Evolutionary conservation across 2,329 filamentous ascomycete genomes (phyloP).

Genomic region (Epichloe gansuensis): DNA sequence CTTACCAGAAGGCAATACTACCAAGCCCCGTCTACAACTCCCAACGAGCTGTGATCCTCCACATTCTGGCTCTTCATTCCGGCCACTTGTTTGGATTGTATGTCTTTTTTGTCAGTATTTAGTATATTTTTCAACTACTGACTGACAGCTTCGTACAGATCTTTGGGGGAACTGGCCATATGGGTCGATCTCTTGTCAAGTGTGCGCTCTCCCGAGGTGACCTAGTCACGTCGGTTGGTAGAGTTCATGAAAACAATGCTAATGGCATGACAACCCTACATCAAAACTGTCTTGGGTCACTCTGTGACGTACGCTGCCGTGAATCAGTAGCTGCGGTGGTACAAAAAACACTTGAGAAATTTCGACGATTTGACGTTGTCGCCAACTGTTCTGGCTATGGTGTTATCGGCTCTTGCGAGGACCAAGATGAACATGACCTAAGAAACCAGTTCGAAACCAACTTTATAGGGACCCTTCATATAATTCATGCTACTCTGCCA

Average conservation of each 20-base stretch:
- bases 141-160: conserved; percentile 38
- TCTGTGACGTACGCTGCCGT: conserved; percentile 80
- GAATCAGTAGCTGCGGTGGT: conserved; percentile 65
- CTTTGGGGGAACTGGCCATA: conserved; percentile 94
- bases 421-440: conserved; percentile 90
- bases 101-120: neutral
- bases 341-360: conserved; percentile 55
- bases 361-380: conserved; percentile 75
- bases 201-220: conserved; percentile 70
- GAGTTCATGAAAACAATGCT: conserved; percentile 61
- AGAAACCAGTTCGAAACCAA: conserved; percentile 97
- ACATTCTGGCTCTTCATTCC: conserved; percentile 51
- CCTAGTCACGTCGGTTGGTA: conserved; percentile 73
- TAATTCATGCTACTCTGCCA: conserved; percentile 76
- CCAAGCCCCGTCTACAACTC: conserved; percentile 33
- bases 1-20: conserved; percentile 11
- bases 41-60: conserved; percentile 82
- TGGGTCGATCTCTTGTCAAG: conserved; percentile 82
- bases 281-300: conserved; percentile 60
- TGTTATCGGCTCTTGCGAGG: conserved; percentile 89
- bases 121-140: neutral
- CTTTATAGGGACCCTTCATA: conserved; percentile 89
- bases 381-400: conserved; percentile 93
- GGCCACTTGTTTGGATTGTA: conserved; percentile 75
- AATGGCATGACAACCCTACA: conserved; percentile 61